Base-by-base conservation (phyloP, 176 grass and related monocot species). In the Oryza rufipogon region DNA sequence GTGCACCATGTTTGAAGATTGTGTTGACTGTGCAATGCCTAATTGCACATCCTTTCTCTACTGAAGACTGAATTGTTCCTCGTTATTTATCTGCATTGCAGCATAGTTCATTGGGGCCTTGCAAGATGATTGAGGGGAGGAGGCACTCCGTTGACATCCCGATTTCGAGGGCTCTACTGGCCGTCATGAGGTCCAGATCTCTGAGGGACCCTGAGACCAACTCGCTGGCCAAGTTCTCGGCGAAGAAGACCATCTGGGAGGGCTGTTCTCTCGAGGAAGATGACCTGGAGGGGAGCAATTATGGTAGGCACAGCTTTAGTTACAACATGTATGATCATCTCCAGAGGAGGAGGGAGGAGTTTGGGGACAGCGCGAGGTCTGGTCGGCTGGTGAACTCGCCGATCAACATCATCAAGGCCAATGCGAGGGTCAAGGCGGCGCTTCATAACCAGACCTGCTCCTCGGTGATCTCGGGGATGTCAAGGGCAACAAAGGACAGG, bases 191-290 rank as follows among this genome's bases (percentile, higher is more conserved):
- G 88, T 94, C 91, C 64, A 94, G 95, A 81, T 97, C 95, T 46
- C 84, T 97, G 73, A 89, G 95, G 89, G 95, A 97, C 83, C 95
- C 95, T 23, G 95, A 97, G 78, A 95, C 95, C 46, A 97, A 92
- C 81, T 97, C 95, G 2, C 88, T 97, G 51, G 86, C 89, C 71
- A 97, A 97, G 82, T 92, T 92, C 81, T 85, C 93, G 1, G 88
- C 93, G 1, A 94, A 93, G 66, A 94, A 91, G 46, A 91, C 88
- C 26, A 94, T 83, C 68, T 89, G 89, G 56, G 92, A 93, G 52
- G 82, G 87, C 17, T 85, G 77, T 61, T 87, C 94, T 14, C 74
- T 82, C 16, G 89, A 88, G 76, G 84, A 90, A 46, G 79, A 79
- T 0, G 86, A 76, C 22, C 67, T 75, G 15, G 84, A 91, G 65